Evolutionary conservation across 2,329 filamentous ascomycete species (phyloP).

Genomic region (Pleoardoris graminearum): DNA sequence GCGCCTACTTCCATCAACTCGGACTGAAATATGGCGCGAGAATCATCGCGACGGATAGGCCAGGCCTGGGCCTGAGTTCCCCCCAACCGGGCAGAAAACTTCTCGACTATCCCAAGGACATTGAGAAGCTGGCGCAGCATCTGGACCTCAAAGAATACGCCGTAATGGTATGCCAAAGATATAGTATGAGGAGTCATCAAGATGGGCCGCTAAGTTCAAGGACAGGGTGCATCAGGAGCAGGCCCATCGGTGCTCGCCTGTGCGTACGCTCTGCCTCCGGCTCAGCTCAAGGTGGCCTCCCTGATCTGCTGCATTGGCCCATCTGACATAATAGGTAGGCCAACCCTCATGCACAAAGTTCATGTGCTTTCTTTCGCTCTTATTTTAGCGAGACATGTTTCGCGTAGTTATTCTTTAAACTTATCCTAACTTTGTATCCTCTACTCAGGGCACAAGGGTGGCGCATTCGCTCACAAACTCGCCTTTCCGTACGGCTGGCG

Average conservation of each 20-base stretch:
- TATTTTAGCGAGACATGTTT: too few relatives aligned
- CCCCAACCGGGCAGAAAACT: constrained; percentile 25
- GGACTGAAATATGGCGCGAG: constrained; percentile 26
- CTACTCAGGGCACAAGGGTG: neutral
- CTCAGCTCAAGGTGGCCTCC: constrained; percentile 27
- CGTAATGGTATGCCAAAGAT: constrained; percentile 27
- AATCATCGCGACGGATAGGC: constrained; percentile 33
- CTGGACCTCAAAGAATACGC: constrained; percentile 26
- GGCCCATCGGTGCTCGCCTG: constrained; percentile 39
- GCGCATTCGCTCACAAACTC: constrained; percentile 22
- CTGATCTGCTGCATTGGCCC: constrained; percentile 40
- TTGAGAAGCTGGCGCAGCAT: constrained; percentile 24
- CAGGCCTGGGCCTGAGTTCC: constrained; percentile 35
- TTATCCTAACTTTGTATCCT: neutral
- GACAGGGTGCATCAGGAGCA: constrained; percentile 38
- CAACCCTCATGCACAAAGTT: constrained; percentile 25
- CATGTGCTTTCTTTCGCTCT: neutral
- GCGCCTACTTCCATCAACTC: constrained; percentile 24
- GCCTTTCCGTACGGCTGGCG: constrained; percentile 39
- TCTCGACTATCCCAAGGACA: constrained; percentile 28
- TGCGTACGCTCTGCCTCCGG: constrained; percentile 23
- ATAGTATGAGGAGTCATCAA: neutral
- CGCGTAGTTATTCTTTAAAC: too few relatives aligned
- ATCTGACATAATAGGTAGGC: constrained; percentile 40
- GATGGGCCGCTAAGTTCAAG: constrained; percentile 6